Evolutionary conservation across 495 filamentous ascomycete species (phyloP).

Genomic region (Penicillium maclennaniae): DNA sequence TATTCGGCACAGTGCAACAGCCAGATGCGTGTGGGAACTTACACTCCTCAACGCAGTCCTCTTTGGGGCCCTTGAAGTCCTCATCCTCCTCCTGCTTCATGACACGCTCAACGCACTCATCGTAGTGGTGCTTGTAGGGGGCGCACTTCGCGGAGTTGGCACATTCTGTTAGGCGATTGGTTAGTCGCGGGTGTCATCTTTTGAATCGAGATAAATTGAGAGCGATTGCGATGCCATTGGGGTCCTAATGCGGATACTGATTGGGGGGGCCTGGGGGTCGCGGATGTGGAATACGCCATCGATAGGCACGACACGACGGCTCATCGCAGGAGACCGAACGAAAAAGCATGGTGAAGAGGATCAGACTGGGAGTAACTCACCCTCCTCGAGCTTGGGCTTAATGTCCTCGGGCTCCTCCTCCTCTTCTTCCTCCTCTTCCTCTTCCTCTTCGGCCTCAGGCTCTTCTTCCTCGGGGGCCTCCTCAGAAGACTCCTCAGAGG

Average conservation of each 20-base stretch:
- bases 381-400: conserved; percentile 86
- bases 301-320: background rate
- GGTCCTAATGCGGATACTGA: conserved; percentile 1
- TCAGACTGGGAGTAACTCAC: conserved; percentile 51
- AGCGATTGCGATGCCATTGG: conserved; percentile 20
- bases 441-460: conserved; percentile 46
- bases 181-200: conserved; percentile 13
- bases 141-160: conserved; percentile 76
- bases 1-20: background rate
- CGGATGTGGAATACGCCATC: conserved; percentile 2
- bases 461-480: conserved; percentile 46
- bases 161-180: conserved; percentile 63
- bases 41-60: conserved; percentile 99
- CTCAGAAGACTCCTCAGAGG: conserved; percentile 43
- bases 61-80: conserved; percentile 59
- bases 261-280: background rate
- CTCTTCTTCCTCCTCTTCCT: conserved; percentile 76
- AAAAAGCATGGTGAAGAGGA: background rate
- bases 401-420: conserved; percentile 86
- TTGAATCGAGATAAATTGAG: background rate
- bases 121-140: conserved; percentile 92
- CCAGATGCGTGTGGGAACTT: conserved; percentile 40
- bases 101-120: conserved; percentile 94
- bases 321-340: background rate
- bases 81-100: conserved; percentile 65